Percentiles rank a stretch among this genome's conserved stretches.
These are phyloP conservation scores for Podospora fimiseda DNA, from an alignment of 495 filamentous ascomycete species.

Conservation along the genomic window DNA sequence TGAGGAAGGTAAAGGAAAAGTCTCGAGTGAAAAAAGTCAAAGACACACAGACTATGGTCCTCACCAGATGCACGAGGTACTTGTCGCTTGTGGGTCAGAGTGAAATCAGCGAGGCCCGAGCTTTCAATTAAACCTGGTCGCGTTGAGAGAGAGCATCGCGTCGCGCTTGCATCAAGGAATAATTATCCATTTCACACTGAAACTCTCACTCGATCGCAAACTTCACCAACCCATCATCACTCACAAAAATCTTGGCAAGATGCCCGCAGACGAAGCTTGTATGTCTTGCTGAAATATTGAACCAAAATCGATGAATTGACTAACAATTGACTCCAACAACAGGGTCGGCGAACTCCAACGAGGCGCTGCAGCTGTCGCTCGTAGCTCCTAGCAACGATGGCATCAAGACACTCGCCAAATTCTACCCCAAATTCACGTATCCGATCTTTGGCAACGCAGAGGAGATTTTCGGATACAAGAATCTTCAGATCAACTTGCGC, in stretches of 20 bases:
- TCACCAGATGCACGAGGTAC: too few species aligned
- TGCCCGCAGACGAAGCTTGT: constrained; percentile 20
- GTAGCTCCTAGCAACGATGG: constrained; percentile 48
- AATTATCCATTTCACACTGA: not conserved
- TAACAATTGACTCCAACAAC: not conserved
- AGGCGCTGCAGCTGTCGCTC: constrained; percentile 65
- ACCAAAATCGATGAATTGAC: not conserved
- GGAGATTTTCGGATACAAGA: constrained; percentile 82
- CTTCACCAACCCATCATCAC: not conserved
- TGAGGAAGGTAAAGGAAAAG: too few species aligned
- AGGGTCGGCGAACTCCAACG: constrained; percentile 73
- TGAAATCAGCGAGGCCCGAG: constrained; percentile 1
- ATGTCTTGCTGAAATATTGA: constrained; percentile 1
- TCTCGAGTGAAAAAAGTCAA: too few species aligned
- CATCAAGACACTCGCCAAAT: constrained; percentile 55
- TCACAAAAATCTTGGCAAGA: not conserved
- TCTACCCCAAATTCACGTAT: constrained; percentile 85
- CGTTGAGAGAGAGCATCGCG: not conserved
- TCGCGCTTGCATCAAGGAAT: not conserved
- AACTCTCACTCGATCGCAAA: not conserved
- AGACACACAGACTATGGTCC: too few species aligned
- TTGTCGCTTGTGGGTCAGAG: too few species aligned
- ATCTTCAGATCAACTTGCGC: constrained; percentile 64
- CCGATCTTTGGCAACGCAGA: constrained; percentile 88
- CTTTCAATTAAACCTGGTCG: constrained; percentile 4